Evolutionary conservation across 495 filamentous ascomycete genomes (phyloP), one percentile per base, ranked within the genome.

Genomic region (Penicillium nucicola): DNA sequence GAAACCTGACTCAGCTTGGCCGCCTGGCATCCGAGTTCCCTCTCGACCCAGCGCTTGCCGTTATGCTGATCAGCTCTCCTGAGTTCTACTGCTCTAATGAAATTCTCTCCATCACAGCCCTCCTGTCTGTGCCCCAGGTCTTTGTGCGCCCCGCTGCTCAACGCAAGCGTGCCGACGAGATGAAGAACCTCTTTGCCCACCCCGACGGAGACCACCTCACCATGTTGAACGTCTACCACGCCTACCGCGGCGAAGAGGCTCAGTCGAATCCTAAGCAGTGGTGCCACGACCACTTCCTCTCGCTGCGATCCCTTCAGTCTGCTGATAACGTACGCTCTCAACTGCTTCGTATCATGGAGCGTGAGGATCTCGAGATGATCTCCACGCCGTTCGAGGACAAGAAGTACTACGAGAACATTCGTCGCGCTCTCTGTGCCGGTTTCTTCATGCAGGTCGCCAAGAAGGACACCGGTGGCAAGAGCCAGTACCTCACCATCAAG

Each of bases 401-500:
- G 78, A 87, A 92, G 55, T 99, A 99, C 73, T 97, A 97, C 66
- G 90, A 82, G 68, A 99, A 99, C 62, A 97, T 99, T 61, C 87
- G 90, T 17, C 85, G 89, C 13, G 93, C 93, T 9, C 77, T 99
- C n/a, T 86, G 96, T 12, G 82, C 90, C 2, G 93, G 93, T 17
- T 99, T 97, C 76, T 99, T 99, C 77, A 99, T 99, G 93, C 95
- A 99, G 63, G 87, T 97, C n/a, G 93, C 93, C 34, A 97, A 91
- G 82, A 87, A 84, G 57, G 88, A 95, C 50, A 70, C 74, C 31
- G 77, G 69, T 37, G 83, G 83, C 55, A 96, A 95, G 79, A 81
- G 80, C 31, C 67, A 70, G 51, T 99, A 99, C 72, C 80, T 84
- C 45, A 99, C 93, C 7, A 85, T 99, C 56, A 97, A 97, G 71